Base-by-base conservation (phyloP, 192 early-diverging fungal species). In the Umbelopsis ramanniana region DNA sequence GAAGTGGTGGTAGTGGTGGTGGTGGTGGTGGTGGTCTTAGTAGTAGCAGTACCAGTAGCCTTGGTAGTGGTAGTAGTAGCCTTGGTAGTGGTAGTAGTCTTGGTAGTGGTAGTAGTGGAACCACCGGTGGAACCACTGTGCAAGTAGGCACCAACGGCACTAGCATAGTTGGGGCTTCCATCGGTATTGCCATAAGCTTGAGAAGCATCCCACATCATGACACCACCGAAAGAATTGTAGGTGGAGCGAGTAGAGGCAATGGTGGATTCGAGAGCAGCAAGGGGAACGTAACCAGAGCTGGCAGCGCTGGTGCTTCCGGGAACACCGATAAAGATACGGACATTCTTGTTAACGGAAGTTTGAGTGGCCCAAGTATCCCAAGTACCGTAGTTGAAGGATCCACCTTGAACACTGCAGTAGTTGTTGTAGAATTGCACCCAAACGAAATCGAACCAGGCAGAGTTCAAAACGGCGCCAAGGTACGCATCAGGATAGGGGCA, bases 401-500 rank as follows among this genome's bases (percentile, higher is more conserved):
- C 60, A 7, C 79, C 73, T 17, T 76, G 50, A 6, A 86, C 74
- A 29, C 84, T 80, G 54, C 92, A 93, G 76, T 88, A 92, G 80
- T 93, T 93, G 82, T 93, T 93, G 82, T 93, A 93, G 74, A 91
- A 93, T 74, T 93, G 92, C 7, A 92, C 87, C 80, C 83, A 88
- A 10, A 93, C 81, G 82, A 87, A 87, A 69, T 91, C 89, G 14
- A 91, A 76, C 52, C 83, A 88, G 6, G 89, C 84, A 29, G 84
- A 76, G 54, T 90, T 81, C 5, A 91, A 74, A 21, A 86, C 80
- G 1, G 80, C 80, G 0, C 86, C 88, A 2, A 90, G 68, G 72
- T 91, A 89, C 2, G 83, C 86, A 77, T 93, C 92, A n/a, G 92
- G 92, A 74, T 85, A 92, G 6, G 88, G 87, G 66, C 92, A 94